Conservation (phyloP, 164 flowering plant genomes). For the Umbilicus rupestris region DNA sequence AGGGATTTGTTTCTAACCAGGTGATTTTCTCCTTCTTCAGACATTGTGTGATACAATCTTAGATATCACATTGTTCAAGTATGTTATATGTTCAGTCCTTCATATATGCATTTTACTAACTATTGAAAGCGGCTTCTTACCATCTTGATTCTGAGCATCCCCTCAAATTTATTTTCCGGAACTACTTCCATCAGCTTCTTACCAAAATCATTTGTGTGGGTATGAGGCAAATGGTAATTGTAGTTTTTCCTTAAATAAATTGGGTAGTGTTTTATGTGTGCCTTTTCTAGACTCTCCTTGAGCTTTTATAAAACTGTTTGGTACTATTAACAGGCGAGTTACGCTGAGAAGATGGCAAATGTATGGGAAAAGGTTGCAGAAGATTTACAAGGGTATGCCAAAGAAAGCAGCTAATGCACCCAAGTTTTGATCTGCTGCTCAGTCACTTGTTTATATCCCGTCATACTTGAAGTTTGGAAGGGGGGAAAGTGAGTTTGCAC, state of each 20-base stretch:
- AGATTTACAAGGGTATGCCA: conserved; percentile 58
- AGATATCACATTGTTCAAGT: not conserved
- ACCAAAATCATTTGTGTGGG: not conserved
- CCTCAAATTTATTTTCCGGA: no score
- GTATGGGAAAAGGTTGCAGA: conserved; percentile 81
- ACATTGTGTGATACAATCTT: not conserved
- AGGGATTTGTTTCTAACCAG: conserved; percentile 59
- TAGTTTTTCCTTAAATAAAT: not conserved
- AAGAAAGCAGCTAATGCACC: conserved; percentile 26
- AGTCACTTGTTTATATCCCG: not conserved
- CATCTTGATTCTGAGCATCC: not conserved
- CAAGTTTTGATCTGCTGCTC: not conserved
- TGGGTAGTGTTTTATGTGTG: not conserved
- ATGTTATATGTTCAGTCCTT: not conserved
- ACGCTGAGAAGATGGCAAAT: conserved; percentile 75
- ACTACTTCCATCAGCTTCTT: not conserved
- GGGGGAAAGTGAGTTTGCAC: conserved; percentile 2
- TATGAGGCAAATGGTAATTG: not conserved
- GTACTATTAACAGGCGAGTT: conserved; percentile 54
- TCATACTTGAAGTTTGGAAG: not conserved
- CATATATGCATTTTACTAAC: not conserved
- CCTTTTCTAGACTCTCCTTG: conserved; percentile 2
- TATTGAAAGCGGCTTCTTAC: not conserved
- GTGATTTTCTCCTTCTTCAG: conserved; percentile 18
- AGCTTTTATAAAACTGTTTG: not conserved